Evolutionary conservation across 768 basidiomycete species (phyloP).

Genomic region (Dioszegia aurantiaca): DNA sequence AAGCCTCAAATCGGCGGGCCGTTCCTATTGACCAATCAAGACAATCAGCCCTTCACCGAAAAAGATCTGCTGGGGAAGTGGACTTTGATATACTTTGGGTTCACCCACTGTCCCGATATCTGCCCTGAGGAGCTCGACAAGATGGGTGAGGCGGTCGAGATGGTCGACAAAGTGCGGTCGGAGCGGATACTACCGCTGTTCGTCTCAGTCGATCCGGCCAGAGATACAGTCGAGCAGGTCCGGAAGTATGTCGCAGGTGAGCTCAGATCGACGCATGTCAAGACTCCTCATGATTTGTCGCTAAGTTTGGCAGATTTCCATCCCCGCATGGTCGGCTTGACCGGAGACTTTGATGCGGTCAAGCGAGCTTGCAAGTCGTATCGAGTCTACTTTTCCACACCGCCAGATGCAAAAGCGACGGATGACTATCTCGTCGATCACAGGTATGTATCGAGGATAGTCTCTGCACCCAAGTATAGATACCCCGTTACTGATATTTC

Average conservation of each 20-base stretch:
- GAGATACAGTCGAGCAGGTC: conserved; percentile 64
- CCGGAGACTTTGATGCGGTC: conserved; percentile 76
- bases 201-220: conserved; percentile 93
- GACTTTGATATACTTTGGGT: conserved; percentile 86
- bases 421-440: conserved; percentile 95
- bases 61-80: conserved; percentile 81
- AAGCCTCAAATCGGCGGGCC: conserved; percentile 87
- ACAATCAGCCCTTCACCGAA: conserved; percentile 66
- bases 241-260: conserved; percentile 55
- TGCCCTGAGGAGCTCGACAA: conserved; percentile 98
- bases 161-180: conserved; percentile 22
- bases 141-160: conserved; percentile 70
- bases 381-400: conserved; percentile 97
- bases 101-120: conserved; percentile 98
- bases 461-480: background rate
- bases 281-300: too few species aligned
- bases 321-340: conserved; percentile 79
- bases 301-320: conserved; percentile 71
- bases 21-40: conserved; percentile 65
- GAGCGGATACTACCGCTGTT: conserved; percentile 75
- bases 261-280: conserved; percentile 5
- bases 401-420: conserved; percentile 64
- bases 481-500: conserved; percentile 37
- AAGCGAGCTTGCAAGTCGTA: conserved; percentile 91
- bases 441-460: conserved; percentile 43